Evolutionary conservation across 495 filamentous ascomycete genomes (phyloP).

Genomic region (Lasiosphaeris hirsuta): DNA sequence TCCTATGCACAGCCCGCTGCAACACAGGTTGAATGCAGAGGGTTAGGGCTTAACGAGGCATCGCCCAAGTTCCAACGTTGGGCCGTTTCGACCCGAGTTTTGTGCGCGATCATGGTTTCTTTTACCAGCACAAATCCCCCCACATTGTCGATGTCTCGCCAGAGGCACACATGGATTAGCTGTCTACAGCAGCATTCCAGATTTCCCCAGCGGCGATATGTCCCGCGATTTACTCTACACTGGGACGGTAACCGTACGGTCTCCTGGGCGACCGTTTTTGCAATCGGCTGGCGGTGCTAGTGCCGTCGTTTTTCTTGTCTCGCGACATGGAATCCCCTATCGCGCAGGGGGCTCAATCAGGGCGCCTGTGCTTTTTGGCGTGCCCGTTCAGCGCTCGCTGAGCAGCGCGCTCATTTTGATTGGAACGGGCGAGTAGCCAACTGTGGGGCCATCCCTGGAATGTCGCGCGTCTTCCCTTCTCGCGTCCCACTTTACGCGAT

Average conservation of each 20-base stretch:
- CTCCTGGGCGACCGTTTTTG: constrained; percentile 1
- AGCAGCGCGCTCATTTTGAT: constrained; percentile 3
- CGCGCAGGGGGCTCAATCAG: neutral
- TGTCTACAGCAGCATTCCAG: no score
- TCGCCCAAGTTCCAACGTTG: no score
- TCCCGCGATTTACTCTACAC: no score
- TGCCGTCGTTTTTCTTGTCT: neutral
- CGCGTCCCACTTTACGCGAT: constrained; percentile 23
- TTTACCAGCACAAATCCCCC: no score
- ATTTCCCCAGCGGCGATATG: no score
- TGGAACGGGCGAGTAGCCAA: neutral
- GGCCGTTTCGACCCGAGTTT: no score
- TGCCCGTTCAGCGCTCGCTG: neutral
- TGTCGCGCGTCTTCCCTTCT: constrained; percentile 3
- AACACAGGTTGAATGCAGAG: neutral
- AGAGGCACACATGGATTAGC: no score
- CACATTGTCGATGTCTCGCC: no score
- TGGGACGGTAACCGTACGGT: neutral
- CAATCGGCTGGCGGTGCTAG: neutral
- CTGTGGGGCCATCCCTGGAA: neutral
- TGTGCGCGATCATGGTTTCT: no score
- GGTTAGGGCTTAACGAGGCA: neutral
- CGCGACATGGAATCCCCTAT: neutral
- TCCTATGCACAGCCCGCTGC: no score
- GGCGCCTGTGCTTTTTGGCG: neutral